A percentile compares a stretch with the other conserved stretches of the same genome.
These are phyloP conservation scores for Iberis pinnata DNA, from an alignment of 345 rosid genomes.

Conservation along the genomic window DNA sequence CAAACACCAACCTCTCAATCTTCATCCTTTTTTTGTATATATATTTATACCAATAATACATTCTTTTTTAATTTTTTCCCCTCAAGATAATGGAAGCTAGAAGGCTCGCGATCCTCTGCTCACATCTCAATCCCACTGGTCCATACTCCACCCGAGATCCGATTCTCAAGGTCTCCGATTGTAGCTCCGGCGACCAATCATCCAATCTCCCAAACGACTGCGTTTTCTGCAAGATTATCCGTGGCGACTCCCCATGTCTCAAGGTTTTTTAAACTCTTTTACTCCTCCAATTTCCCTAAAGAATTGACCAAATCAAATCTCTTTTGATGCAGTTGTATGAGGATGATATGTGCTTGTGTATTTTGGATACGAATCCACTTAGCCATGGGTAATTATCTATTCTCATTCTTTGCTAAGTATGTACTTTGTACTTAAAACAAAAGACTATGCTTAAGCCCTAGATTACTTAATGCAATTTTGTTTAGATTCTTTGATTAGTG, in stretches of 20 bases:
- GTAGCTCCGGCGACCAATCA: slow-evolving; percentile 20
- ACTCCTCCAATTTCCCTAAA: background rate
- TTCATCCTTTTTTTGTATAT: too few relatives aligned
- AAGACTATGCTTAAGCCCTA: too few relatives aligned
- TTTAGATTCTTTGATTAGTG: too few relatives aligned
- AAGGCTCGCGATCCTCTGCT: slow-evolving; percentile 62
- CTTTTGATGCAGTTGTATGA: slow-evolving; percentile 63
- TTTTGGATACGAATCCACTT: slow-evolving; percentile 74
- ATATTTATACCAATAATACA: too few relatives aligned
- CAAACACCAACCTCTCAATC: too few relatives aligned
- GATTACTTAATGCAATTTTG: too few relatives aligned
- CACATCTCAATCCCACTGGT: slow-evolving; percentile 45
- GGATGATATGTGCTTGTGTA: slow-evolving; percentile 81
- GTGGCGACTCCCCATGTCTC: slow-evolving; percentile 66
- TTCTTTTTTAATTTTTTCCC: too few relatives aligned
- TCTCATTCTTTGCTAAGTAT: too few relatives aligned
- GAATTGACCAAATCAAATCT: background rate
- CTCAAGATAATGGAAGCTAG: slow-evolving; percentile 58
- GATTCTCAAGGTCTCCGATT: slow-evolving; percentile 32
- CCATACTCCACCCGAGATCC: slow-evolving; percentile 13
- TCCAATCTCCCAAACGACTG: slow-evolving; percentile 38
- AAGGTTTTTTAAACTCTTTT: slow-evolving; percentile 40
- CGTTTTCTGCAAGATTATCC: slow-evolving; percentile 75
- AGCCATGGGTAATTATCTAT: slow-evolving; percentile 88
- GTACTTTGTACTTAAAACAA: too few relatives aligned